A percentile compares a stretch with the other conserved stretches of the same genome.
Conservation (phyloP, 2,329 filamentous ascomycete genomes). For the Gaeumannomyces tritici region DNA sequence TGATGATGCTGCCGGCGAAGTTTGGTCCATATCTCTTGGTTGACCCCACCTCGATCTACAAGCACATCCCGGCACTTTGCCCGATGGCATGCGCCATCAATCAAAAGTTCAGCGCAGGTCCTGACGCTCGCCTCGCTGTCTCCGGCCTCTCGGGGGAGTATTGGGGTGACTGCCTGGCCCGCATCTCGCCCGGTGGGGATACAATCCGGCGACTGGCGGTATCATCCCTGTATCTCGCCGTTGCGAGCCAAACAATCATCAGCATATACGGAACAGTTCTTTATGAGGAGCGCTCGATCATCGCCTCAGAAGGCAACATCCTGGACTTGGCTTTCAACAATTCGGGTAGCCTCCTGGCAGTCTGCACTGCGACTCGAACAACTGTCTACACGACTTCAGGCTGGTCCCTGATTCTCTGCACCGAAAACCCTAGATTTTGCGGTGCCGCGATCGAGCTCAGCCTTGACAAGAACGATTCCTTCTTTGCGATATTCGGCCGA, state of each 20-base stretch:
- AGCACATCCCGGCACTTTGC: background rate
- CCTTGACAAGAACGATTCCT: background rate
- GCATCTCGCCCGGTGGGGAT: background rate
- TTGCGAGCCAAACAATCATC: background rate
- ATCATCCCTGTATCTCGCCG: background rate
- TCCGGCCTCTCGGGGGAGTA: background rate
- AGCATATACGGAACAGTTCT: background rate
- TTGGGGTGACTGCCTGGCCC: background rate
- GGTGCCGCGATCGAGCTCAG: background rate
- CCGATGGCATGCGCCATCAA: background rate
- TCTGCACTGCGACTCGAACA: background rate
- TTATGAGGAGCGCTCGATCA: background rate
- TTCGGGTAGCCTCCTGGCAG: background rate
- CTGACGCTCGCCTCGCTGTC: background rate
- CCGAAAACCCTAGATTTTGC: background rate
- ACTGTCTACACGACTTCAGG: background rate
- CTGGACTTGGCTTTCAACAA: background rate
- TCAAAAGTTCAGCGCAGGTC: background rate
- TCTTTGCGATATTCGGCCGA: background rate
- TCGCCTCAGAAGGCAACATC: background rate
- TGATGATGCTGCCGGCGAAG: background rate
- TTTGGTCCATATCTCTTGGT: background rate
- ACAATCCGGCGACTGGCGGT: background rate
- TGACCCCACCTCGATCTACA: background rate
- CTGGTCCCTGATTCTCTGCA: background rate